Conservation (phyloP, 2,329 filamentous ascomycete species). For the Diaporthe velutina region DNA sequence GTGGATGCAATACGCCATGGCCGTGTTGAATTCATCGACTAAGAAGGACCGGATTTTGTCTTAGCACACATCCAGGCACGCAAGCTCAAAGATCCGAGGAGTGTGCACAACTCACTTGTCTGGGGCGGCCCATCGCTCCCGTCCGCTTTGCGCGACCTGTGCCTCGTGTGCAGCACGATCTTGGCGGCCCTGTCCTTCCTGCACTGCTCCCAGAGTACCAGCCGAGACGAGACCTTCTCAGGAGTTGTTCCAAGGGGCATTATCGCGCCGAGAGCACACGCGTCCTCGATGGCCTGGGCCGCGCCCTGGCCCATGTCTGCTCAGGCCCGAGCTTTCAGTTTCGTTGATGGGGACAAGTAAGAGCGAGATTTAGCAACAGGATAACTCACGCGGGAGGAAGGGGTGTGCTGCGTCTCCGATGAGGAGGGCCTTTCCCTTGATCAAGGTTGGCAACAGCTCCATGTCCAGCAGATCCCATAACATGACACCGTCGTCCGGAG, state of each 20-base stretch:
- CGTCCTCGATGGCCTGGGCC: conserved; percentile 38
- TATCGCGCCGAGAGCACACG: conserved; percentile 28
- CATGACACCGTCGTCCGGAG: conserved; percentile 29
- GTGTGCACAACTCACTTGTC: conserved; percentile 22
- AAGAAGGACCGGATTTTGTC: no score
- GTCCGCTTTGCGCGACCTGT: conserved; percentile 3
- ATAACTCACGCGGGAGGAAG: conserved; percentile 43
- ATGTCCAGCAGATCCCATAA: conserved; percentile 37
- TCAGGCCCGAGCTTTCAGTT: background rate
- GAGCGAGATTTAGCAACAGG: background rate
- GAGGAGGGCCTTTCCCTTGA: conserved; percentile 43
- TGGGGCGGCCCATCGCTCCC: conserved; percentile 18
- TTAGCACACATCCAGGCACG: background rate
- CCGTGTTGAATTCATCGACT: conserved; percentile 32
- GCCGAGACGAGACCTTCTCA: conserved; percentile 17
- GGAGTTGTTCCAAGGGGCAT: conserved; percentile 17
- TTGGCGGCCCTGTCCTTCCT: conserved; percentile 26
- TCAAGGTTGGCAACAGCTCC: conserved; percentile 39
- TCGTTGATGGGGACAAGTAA: no score
- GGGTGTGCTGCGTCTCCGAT: conserved; percentile 45
- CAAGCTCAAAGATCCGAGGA: background rate
- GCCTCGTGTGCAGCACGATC: conserved; percentile 27
- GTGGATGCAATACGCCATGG: conserved; percentile 28
- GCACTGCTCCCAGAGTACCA: conserved; percentile 35
- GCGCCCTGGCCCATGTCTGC: conserved; percentile 39